These are phyloP conservation scores for Trifolium fragiferum DNA, from an alignment of 306 rosid genomes.

Conservation along the genomic window DNA sequence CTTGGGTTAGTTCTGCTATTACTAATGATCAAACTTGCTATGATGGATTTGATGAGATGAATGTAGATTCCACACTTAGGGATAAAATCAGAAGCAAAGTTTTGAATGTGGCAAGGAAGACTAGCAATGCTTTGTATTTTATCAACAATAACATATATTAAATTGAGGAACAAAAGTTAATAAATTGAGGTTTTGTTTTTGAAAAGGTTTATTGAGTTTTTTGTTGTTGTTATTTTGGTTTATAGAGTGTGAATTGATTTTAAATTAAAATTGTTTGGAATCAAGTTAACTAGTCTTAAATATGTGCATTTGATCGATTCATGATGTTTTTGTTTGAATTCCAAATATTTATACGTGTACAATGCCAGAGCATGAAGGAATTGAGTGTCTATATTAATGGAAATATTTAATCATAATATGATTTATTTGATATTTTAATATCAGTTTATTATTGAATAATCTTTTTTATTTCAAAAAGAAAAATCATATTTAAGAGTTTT, in stretches of 20 bases:
- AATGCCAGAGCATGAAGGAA: not conserved
- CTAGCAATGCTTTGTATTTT: slow-evolving; percentile 62
- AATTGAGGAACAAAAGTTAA: not conserved
- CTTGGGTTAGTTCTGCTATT: slow-evolving; percentile 56
- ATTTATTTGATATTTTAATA: no score
- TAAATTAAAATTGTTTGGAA: not conserved
- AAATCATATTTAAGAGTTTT: no score
- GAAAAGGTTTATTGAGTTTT: not conserved
- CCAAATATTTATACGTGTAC: not conserved
- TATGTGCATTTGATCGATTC: not conserved
- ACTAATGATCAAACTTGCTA: slow-evolving; percentile 54
- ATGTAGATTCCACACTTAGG: slow-evolving; percentile 35
- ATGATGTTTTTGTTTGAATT: not conserved
- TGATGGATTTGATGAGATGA: slow-evolving; percentile 50
- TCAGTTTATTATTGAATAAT: no score
- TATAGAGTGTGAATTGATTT: not conserved
- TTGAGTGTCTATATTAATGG: no score
- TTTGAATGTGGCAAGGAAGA: slow-evolving; percentile 43
- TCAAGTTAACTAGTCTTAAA: not conserved
- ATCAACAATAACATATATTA: slow-evolving; percentile 38
- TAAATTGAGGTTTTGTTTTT: not conserved
- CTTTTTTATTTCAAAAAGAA: no score
- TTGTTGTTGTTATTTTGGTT: not conserved
- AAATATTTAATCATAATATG: no score
- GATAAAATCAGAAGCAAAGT: slow-evolving; percentile 31